These are phyloP conservation scores for Xylaria curta DNA, from an alignment of 495 filamentous ascomycete species.

Conservation along the genomic window DNA sequence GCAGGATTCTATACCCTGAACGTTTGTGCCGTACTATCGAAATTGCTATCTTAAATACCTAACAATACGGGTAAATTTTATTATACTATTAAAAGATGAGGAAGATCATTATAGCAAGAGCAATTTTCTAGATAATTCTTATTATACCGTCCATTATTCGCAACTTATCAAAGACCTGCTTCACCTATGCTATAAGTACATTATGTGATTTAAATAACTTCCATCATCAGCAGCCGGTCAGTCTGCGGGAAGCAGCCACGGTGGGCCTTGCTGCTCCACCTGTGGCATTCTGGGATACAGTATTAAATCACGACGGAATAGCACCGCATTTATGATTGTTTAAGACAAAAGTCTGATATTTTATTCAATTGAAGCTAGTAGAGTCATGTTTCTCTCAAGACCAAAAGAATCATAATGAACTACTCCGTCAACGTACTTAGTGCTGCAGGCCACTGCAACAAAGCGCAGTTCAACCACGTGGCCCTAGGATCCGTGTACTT, in stretches of 20 bases:
- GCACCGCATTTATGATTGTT: neutral
- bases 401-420: neutral
- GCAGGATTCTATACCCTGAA: neutral
- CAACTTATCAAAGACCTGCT: too few species aligned
- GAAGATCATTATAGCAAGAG: neutral
- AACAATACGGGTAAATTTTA: too few species aligned
- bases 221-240: neutral
- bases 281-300: neutral
- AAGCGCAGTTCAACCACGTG: constrained; percentile 5
- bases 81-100: too few species aligned
- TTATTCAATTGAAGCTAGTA: neutral
- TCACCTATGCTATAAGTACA: neutral
- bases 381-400: neutral
- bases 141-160: neutral
- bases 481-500: neutral
- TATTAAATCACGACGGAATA: neutral
- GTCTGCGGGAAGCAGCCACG: neutral
- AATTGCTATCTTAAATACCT: neutral
- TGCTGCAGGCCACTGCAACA: neutral
- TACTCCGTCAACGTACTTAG: neutral
- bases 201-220: neutral
- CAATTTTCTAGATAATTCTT: neutral
- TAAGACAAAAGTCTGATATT: neutral
- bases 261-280: neutral
- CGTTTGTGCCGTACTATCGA: neutral